These are phyloP conservation scores for Colletotrichum tabaci DNA, from an alignment of 2,329 filamentous ascomycete species.

Conservation along the genomic window DNA sequence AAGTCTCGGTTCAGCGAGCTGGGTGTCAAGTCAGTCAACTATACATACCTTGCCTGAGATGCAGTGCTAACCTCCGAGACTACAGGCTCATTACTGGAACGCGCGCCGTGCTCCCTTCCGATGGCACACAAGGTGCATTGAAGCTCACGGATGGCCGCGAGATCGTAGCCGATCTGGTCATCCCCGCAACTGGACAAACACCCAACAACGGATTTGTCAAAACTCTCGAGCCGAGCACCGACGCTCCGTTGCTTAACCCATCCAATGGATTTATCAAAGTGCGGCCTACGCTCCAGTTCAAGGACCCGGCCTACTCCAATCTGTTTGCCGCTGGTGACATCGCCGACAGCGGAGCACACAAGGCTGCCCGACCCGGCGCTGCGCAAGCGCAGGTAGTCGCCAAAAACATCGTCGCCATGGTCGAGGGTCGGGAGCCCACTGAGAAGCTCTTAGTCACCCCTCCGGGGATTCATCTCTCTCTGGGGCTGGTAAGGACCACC, in stretches of 20 bases:
- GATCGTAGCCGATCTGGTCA: slow-evolving; percentile 23
- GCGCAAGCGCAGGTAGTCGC: slow-evolving; percentile 61
- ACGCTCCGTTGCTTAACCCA: not conserved
- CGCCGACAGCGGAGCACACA: slow-evolving; percentile 57
- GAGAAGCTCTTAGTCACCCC: slow-evolving; percentile 11
- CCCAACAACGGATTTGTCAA: slow-evolving; percentile 22
- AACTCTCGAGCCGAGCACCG: slow-evolving; percentile 7
- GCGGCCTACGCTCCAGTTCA: slow-evolving; percentile 61
- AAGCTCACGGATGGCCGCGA: slow-evolving; percentile 17
- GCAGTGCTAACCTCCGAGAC: not conserved
- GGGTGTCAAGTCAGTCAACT: slow-evolving; percentile 14
- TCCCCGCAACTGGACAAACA: slow-evolving; percentile 28
- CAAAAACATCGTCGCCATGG: slow-evolving; percentile 60
- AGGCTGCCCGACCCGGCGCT: slow-evolving; percentile 60
- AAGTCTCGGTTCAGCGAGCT: slow-evolving; percentile 16
- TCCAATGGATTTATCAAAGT: slow-evolving; percentile 53
- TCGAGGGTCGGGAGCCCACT: slow-evolving; percentile 48
- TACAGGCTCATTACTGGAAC: slow-evolving; percentile 17
- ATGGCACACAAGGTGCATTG: not conserved
- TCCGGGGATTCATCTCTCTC: slow-evolving; percentile 24
- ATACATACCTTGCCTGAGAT: too few relatives aligned
- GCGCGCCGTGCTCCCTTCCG: not conserved
- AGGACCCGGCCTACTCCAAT: slow-evolving; percentile 42
- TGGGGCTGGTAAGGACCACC: slow-evolving; percentile 20
- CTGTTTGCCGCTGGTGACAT: slow-evolving; percentile 69